Base-by-base conservation (phyloP, 2,329 filamentous ascomycete species). In the Venturia pyrina region DNA sequence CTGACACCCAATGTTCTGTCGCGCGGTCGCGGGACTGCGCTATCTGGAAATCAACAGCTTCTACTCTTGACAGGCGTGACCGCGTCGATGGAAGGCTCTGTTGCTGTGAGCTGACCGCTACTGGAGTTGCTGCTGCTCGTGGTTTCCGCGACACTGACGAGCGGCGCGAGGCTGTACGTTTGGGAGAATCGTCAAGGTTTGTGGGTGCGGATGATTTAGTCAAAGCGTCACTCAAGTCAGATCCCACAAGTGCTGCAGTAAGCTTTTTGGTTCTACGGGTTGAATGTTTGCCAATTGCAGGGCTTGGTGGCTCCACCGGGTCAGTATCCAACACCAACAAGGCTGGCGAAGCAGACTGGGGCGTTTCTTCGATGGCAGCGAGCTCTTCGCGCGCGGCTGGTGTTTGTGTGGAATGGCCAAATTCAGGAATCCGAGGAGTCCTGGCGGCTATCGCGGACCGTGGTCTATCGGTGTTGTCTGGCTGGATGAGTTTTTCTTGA, bases 221-320 rank as follows among this genome's bases (percentile, higher is more conserved):
- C 60, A 24, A 46, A 62, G 37, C 40, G 21, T 62, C 60, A 46
- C 40, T n/a, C 40, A 21, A 59, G 15, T 59, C 53, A 13, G 53
- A 37, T 37, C 53, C 53, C 17, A 15, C 53, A 37, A 59, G 53
- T 59, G 28, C 53, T 37, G 53, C 53, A 59, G 53, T 21, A 37
- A 59, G 53, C 32, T 59, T 59, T 59, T 59, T 59, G 32, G 53
- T 59, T 59, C 28, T 19, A 13, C 53, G 53, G 17, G 53, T 59
- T 8, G 53, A 59, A 21, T 59, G 53, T 59, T 59, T 59, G 37
- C 37, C 60, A 43, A 62, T 62, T 17, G 60, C 60, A 62, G 60
- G 43, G 28, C 43, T 53, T 32, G 63, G 13, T 17, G 53, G 37
- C 53, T 65, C 63, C 19, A 65, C 50, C 5, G 48, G 63, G 53